Evolutionary conservation across 2,329 filamentous ascomycete genomes (phyloP).

Genomic region (Penicillium oxalicum): DNA sequence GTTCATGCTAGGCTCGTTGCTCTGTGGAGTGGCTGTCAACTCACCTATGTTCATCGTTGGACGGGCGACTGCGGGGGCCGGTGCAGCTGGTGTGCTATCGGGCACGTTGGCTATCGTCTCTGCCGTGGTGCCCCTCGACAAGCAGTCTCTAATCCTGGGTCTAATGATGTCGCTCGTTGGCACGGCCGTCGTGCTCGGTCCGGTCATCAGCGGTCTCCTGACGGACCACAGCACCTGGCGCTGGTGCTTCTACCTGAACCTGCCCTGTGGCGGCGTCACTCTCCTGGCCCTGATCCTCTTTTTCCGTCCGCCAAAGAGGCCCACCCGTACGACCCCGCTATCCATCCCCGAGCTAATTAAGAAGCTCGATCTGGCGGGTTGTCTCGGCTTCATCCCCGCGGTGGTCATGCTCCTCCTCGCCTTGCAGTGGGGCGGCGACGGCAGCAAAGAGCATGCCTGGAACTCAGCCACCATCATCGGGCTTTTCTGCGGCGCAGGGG

Average conservation of each 20-base stretch:
- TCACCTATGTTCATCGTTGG: slow-evolving; percentile 28
- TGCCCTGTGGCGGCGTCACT: slow-evolving; percentile 31
- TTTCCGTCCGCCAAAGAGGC: slow-evolving; percentile 11
- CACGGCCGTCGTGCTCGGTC: no score
- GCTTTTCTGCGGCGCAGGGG: slow-evolving; percentile 40
- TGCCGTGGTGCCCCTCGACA: slow-evolving; percentile 20
- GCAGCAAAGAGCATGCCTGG: slow-evolving; percentile 35
- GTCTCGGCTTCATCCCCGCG: slow-evolving; percentile 24
- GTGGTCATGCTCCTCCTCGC: slow-evolving; percentile 43
- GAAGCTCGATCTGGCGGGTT: slow-evolving; percentile 20
- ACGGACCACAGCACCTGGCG: slow-evolving; percentile 39
- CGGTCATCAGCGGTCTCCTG: slow-evolving; percentile 25
- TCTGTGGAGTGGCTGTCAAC: slow-evolving; percentile 23
- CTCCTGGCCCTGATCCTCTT: slow-evolving; percentile 11
- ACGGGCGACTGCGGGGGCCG: slow-evolving; percentile 25
- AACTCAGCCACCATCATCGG: slow-evolving; percentile 40
- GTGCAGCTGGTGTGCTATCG: slow-evolving; percentile 22
- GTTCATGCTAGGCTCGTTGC: slow-evolving; percentile 26
- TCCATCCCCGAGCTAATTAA: not conserved
- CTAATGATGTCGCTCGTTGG: no score
- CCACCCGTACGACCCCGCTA: not conserved
- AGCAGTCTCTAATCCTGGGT: slow-evolving; percentile 17
- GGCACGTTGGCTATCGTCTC: slow-evolving; percentile 24
- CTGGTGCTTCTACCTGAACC: slow-evolving; percentile 42
- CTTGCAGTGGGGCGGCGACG: slow-evolving; percentile 45